Base-by-base conservation (phyloP, 768 basidiomycete genomes). In the Scleroderma bovista region DNA sequence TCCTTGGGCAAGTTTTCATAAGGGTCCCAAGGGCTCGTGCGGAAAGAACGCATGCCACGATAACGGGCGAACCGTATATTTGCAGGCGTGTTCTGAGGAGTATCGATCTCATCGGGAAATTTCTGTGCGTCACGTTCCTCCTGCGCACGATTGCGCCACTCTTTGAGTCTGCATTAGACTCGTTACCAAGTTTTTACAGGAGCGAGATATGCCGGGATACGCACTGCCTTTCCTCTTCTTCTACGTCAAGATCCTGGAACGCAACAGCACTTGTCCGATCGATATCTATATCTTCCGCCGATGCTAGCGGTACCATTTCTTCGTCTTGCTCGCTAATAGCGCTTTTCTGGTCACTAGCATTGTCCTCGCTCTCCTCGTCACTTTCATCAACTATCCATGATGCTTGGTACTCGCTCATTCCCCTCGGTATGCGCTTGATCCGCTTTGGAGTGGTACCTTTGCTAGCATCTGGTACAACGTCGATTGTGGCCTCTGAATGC, bases 21-120 rank as follows among this genome's bases (percentile, higher is more conserved):
- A 8, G 95, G 85, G 65, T 98, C 96, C 96, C 95, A 99, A 33
- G 90, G 91, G 63, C 90, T 93, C 6, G 95, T 98, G 33, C 95
- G 61, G 76, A 99, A 90, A 13, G 89, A 93, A 42, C 83, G 83
- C 69, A 99, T 67, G 8, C 95, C 95, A 51, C 95, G 83, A 65
- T 84, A 99, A 43, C 94, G 80, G 60, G 92, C 90, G 71, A 98
- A 98, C 11, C 96, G 81, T 10, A 76, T 77, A 16, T 79, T 74
- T 3, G 94, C 94, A 2, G 88, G 70, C 10, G 84, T 71, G 50
- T 97, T 88, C 55, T 83, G 81, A 0, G 95, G 95, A 0, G 96
- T 98, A 59, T 98, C 94, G 11, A 95, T 77, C 66, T 99, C 95
- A 61, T 99, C 95, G 0, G 95, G 95, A 69, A 97, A 99, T n/a